Conservation (phyloP, 768 basidiomycete genomes). For the Brasilioporus rufonigricans region DNA sequence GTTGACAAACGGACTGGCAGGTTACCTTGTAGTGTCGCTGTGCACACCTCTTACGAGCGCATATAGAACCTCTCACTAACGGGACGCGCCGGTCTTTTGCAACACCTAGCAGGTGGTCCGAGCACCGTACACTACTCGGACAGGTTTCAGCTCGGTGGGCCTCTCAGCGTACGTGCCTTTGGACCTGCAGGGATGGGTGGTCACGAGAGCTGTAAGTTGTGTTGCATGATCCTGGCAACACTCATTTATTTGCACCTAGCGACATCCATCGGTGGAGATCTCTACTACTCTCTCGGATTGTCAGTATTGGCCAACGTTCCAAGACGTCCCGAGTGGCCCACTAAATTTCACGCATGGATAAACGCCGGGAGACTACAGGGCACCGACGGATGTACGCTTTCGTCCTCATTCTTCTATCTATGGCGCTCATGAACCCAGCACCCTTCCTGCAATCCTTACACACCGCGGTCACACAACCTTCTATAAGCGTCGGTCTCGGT, state of each 20-base stretch:
- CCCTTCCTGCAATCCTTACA: constrained; percentile 9
- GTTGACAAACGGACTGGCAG: constrained; percentile 19
- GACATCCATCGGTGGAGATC: constrained; percentile 83
- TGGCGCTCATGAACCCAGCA: constrained; percentile 4
- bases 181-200: constrained; percentile 75
- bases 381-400: constrained; percentile 52
- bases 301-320: constrained; percentile 78
- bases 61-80: constrained; percentile 74
- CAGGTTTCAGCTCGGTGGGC: constrained; percentile 92
- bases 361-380: constrained; percentile 77
- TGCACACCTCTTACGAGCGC: not conserved
- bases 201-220: constrained; percentile 60
- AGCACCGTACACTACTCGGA: constrained; percentile 59
- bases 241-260: constrained; percentile 37
- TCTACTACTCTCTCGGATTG: constrained; percentile 75
- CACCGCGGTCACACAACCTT: constrained; percentile 38
- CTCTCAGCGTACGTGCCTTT: constrained; percentile 80
- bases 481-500: constrained; percentile 78
- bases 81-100: constrained; percentile 68
- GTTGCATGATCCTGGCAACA: not conserved
- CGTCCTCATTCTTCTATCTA: not conserved
- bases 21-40: not conserved
- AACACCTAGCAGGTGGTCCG: constrained; percentile 52
- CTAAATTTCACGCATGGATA: constrained; percentile 76
- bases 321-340: constrained; percentile 73